Evolutionary conservation across 106 monocot genomes (phyloP).

Genomic region (Dioscorea alata): DNA sequence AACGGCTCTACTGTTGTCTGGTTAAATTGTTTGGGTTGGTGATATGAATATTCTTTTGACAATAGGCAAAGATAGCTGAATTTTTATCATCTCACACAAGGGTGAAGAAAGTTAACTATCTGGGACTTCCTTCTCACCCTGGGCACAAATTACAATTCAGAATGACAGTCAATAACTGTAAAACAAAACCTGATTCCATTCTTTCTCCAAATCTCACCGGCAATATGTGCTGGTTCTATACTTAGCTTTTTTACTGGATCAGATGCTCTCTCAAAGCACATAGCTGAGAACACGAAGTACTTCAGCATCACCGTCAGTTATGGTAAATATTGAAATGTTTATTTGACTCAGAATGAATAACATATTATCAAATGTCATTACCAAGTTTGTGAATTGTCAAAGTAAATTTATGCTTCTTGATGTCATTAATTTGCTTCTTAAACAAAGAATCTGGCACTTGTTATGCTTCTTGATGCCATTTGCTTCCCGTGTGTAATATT

Average conservation of each 20-base stretch:
- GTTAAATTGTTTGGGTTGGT: no score
- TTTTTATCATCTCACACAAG: constrained; percentile 85
- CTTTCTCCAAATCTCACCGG: constrained; percentile 33
- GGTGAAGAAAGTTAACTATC: constrained; percentile 90
- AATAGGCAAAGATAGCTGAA: constrained; percentile 85
- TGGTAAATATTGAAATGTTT: constrained; percentile 35
- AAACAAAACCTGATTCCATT: not conserved
- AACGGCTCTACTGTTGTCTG: no score
- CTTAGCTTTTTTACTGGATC: constrained; percentile 94
- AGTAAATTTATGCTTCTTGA: no score
- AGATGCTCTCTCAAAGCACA: constrained; percentile 82
- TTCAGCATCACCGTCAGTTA: constrained; percentile 92
- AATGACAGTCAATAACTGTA: not conserved
- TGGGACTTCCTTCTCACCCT: constrained; percentile 84
- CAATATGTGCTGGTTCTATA: constrained; percentile 95
- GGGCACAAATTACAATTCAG: constrained; percentile 62
- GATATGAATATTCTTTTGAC: not conserved
- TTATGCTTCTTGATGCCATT: no score
- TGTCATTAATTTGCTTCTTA: no score
- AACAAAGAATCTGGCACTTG: no score
- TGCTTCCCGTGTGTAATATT: no score
- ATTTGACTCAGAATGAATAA: no score
- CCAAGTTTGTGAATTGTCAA: not conserved
- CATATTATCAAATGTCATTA: no score
- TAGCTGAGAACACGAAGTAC: constrained; percentile 80